Evolutionary conservation across 176 grass and related monocot species (phyloP).

Genomic region (Carex scoparia): DNA sequence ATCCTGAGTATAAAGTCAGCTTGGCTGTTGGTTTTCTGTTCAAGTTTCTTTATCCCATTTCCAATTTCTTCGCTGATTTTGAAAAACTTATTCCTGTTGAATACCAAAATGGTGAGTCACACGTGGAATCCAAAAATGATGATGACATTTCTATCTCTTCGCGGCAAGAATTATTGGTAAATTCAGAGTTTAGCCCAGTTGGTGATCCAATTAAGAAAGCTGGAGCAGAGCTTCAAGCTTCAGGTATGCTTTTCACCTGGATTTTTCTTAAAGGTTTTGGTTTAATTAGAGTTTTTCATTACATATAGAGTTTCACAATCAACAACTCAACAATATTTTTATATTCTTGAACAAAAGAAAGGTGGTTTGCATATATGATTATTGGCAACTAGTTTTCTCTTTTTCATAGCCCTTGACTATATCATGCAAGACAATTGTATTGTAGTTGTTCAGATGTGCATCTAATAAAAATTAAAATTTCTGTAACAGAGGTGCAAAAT

Average conservation of each 20-base stretch:
- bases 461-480: neutral
- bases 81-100: conserved; percentile 8
- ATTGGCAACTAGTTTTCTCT: neutral
- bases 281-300: neutral
- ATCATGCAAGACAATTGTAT: neutral
- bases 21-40: conserved; percentile 70
- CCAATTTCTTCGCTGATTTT: conserved; percentile 31
- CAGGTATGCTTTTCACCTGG: conserved; percentile 37
- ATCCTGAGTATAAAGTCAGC: conserved; percentile 59
- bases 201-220: conserved; percentile 65
- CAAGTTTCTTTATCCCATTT: conserved; percentile 50
- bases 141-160: conserved; percentile 38
- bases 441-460: neutral
- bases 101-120: neutral
- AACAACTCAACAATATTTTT: neutral
- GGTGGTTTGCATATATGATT: neutral
- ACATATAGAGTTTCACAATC: neutral
- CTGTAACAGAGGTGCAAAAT: neutral
- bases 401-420: neutral
- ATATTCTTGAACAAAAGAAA: neutral
- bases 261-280: neutral
- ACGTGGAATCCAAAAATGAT: neutral
- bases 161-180: conserved; percentile 23
- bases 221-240: conserved; percentile 68
- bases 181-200: conserved; percentile 43